These are phyloP conservation scores for Pleurotus pulmonarius DNA, from an alignment of 768 basidiomycete genomes.

Conservation along the genomic window DNA sequence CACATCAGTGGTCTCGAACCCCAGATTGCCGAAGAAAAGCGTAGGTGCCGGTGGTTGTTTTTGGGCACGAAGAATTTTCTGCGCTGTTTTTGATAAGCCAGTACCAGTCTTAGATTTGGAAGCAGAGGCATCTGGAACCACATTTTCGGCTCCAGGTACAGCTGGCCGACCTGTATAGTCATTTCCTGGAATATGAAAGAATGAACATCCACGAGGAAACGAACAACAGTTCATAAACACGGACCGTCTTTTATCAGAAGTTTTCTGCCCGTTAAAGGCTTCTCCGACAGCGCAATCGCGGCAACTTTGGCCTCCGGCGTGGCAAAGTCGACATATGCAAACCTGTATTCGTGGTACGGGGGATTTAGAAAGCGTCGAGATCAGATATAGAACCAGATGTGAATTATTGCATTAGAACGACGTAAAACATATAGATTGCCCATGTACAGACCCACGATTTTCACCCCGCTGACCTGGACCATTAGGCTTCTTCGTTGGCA, in stretches of 20 bases:
- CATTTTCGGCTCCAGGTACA: conserved; percentile 31
- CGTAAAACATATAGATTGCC: conserved; percentile 11
- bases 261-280: conserved; percentile 76
- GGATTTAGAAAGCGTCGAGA: not conserved
- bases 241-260: conserved; percentile 91
- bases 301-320: conserved; percentile 66
- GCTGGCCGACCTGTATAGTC: conserved; percentile 71
- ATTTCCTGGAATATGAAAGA: conserved; percentile 44
- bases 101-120: conserved; percentile 9
- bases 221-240: conserved; percentile 14
- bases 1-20: conserved; percentile 83
- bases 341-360: conserved; percentile 42
- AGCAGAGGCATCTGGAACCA: conserved; percentile 15
- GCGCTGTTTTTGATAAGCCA: conserved; percentile 61
- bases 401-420: conserved; percentile 2
- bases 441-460: conserved; percentile 69
- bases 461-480: conserved; percentile 51
- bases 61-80: conserved; percentile 73
- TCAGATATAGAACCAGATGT: too few relatives aligned
- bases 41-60: conserved; percentile 84
- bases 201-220: not conserved
- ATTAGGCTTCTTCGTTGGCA: conserved; percentile 70
- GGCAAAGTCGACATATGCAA: conserved; percentile 94
- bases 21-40: conserved; percentile 90
- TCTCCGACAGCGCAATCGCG: conserved; percentile 82